Conservation (phyloP, 2,329 filamentous ascomycete species). For the Colletotrichum paranaense region DNA sequence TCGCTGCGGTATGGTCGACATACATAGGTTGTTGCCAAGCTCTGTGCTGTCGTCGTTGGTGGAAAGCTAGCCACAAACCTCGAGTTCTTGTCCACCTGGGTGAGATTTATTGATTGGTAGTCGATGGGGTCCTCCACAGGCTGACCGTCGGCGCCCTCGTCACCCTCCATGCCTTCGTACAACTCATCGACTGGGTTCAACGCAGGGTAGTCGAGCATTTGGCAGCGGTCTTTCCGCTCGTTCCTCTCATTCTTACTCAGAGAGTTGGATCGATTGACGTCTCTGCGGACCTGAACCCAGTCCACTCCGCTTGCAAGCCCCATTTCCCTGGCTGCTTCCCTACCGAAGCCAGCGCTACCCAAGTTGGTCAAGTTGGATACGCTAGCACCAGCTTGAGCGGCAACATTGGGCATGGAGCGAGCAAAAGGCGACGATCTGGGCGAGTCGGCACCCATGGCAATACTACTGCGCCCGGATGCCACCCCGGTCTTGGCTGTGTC, state of each 20-base stretch:
- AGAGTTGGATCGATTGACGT: conserved; percentile 95
- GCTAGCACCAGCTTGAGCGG: conserved; percentile 59
- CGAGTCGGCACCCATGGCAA: conserved; percentile 69
- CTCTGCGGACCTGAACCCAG: conserved; percentile 97
- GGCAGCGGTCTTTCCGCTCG: conserved; percentile 88
- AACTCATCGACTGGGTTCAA: conserved; percentile 92
- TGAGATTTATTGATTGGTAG: conserved; percentile 82
- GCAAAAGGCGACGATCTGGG: conserved; percentile 55
- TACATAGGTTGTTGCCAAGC: conserved; percentile 89
- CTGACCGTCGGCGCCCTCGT: conserved; percentile 87
- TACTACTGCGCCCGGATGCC: conserved; percentile 87
- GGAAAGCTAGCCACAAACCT: conserved; percentile 89
- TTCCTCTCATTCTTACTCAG: conserved; percentile 87
- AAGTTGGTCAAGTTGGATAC: conserved; percentile 44
- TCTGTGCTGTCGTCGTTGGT: conserved; percentile 82
- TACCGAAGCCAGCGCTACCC: conserved; percentile 49
- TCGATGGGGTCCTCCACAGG: conserved; percentile 86
- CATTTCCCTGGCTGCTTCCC: conserved; percentile 75
- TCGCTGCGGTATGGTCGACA: conserved; percentile 95
- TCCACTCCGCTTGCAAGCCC: conserved; percentile 75
- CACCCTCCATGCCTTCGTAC: conserved; percentile 85
- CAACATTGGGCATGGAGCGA: conserved; percentile 52
- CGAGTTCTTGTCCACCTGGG: conserved; percentile 93
- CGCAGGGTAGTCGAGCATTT: conserved; percentile 92
- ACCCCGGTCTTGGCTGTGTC: conserved; percentile 95